Conservation (phyloP, 2,329 filamentous ascomycete species). For the Claviceps sp. region DNA sequence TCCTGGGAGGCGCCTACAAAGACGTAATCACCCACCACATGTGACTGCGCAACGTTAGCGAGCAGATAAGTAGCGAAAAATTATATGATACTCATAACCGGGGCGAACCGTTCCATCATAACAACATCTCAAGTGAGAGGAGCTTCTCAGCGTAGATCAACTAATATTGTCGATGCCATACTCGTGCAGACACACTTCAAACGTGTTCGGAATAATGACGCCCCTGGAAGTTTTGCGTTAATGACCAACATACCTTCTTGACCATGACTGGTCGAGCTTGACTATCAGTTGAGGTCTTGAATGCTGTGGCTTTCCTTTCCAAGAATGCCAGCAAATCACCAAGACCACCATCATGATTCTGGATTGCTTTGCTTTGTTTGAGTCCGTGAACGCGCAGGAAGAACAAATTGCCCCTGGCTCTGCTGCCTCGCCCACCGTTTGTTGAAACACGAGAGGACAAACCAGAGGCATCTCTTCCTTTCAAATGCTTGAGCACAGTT, state of each 20-base stretch:
- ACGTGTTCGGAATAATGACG: conserved; percentile 5
- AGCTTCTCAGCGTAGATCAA: not conserved
- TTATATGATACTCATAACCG: not conserved
- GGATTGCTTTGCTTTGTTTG: conserved; percentile 53
- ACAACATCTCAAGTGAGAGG: not conserved
- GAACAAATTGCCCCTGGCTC: conserved; percentile 17
- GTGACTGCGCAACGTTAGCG: conserved; percentile 56
- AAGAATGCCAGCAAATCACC: conserved; percentile 53
- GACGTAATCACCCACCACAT: conserved; percentile 53
- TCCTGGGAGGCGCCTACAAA: conserved; percentile 53
- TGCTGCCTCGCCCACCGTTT: conserved; percentile 13
- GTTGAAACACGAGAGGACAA: conserved; percentile 22
- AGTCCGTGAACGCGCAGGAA: conserved; percentile 46
- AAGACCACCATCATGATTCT: conserved; percentile 53
- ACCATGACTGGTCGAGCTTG: conserved; percentile 45
- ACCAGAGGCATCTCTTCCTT: conserved; percentile 19
- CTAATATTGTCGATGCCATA: not conserved
- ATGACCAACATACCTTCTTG: conserved; percentile 57
- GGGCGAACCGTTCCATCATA: conserved; percentile 1
- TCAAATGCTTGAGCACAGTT: conserved; percentile 29
- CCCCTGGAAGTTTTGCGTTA: conserved; percentile 12
- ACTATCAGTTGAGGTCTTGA: conserved; percentile 31
- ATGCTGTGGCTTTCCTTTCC: conserved; percentile 52
- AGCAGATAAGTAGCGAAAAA: conserved; percentile 21
- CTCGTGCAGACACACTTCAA: not conserved